Conservation (phyloP, 352 stramenopile genomes). For the Phytophthora melonis region DNA sequence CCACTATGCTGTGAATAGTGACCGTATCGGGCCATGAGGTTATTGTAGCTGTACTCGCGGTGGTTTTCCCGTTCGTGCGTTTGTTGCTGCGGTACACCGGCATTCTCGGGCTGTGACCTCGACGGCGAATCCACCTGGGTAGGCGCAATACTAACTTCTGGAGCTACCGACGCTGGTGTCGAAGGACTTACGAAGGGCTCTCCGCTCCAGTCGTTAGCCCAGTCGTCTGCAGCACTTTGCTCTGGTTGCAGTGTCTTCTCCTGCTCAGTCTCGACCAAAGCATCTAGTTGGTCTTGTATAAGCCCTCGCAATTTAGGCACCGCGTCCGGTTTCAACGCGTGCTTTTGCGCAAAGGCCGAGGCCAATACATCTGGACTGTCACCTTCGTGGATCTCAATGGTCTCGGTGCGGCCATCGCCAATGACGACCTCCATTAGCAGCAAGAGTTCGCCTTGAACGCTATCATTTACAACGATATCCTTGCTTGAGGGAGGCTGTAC, state of each 20-base stretch:
- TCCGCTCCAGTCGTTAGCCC: slow-evolving; percentile 12
- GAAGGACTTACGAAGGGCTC: slow-evolving; percentile 15
- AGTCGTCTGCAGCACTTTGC: slow-evolving; percentile 19
- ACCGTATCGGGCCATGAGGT: slow-evolving; percentile 79
- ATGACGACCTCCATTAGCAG: slow-evolving; percentile 85
- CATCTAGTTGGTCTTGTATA: slow-evolving; percentile 68
- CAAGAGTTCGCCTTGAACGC: slow-evolving; percentile 51
- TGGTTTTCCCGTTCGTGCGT: slow-evolving; percentile 53
- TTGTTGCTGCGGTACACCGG: slow-evolving; percentile 2
- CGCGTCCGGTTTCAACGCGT: slow-evolving; percentile 60
- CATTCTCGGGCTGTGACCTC: slow-evolving; percentile 5
- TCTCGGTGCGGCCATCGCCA: slow-evolving; percentile 69
- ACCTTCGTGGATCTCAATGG: slow-evolving; percentile 69
- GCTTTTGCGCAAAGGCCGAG: slow-evolving; percentile 54
- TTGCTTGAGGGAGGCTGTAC: background rate
- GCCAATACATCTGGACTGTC: slow-evolving; percentile 62
- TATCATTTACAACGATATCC: background rate
- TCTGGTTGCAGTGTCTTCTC: slow-evolving; percentile 21
- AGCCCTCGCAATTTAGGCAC: slow-evolving; percentile 61
- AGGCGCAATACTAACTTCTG: background rate
- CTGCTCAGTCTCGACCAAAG: slow-evolving; percentile 41
- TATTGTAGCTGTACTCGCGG: slow-evolving; percentile 77
- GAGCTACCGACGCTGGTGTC: background rate
- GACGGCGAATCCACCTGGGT: background rate
- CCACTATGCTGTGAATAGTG: slow-evolving; percentile 76